Evolutionary conservation across 345 rosid species (phyloP).

Genomic region (Sisymbrium altissimum): DNA sequence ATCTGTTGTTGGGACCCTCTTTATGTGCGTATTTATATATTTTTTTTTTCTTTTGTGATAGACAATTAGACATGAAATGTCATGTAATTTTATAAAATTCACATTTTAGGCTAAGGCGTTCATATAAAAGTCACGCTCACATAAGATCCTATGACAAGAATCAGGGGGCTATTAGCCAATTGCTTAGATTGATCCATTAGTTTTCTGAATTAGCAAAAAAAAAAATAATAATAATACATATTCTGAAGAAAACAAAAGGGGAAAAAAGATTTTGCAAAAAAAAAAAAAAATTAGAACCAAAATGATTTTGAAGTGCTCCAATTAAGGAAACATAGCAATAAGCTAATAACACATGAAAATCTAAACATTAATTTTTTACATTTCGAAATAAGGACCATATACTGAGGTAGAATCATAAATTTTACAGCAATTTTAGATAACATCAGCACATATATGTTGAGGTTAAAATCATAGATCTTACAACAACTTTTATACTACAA

Average conservation of each 20-base stretch:
- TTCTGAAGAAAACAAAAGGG: neutral
- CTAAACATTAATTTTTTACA: neutral
- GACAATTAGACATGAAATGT: conserved; percentile 14
- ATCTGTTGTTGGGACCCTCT: conserved; percentile 28
- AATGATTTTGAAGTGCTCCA: conserved; percentile 1
- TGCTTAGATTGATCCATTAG: neutral
- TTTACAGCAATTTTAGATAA: neutral
- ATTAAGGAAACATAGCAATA: conserved; percentile 5
- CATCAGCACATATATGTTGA: conserved; percentile 7
- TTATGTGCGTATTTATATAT: conserved; percentile 1
- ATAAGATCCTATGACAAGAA: conserved; percentile 15
- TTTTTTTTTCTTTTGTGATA: conserved; percentile 5
- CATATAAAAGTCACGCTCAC: conserved; percentile 13
- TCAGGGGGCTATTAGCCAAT: neutral
- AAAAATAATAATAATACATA: neutral
- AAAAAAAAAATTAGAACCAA: neutral
- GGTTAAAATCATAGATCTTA: conserved; percentile 7
- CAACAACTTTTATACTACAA: neutral
- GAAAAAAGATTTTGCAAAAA: neutral
- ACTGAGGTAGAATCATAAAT: neutral
- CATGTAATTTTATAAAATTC: conserved; percentile 9
- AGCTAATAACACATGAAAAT: neutral
- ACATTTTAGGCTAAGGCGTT: conserved; percentile 25
- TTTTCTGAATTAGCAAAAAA: conserved; percentile 1
- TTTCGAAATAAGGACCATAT: neutral